Conservation (phyloP, 768 basidiomycete species). For the Dentipellis sp. region DNA sequence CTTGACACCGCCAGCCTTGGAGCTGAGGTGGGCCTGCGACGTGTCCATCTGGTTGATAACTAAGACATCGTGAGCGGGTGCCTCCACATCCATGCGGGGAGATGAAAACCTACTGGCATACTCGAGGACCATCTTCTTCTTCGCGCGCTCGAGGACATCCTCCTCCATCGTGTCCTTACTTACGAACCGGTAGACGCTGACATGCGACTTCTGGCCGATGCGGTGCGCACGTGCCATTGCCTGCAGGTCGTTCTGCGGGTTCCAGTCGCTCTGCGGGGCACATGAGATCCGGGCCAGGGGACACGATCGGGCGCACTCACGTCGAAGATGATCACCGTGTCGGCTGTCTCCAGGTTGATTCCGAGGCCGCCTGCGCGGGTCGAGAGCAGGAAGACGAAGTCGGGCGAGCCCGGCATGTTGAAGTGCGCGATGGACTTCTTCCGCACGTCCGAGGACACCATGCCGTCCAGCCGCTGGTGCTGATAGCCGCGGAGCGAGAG, state of each 20-base stretch:
- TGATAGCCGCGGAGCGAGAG: slow-evolving; percentile 84
- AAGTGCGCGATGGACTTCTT: slow-evolving; percentile 97
- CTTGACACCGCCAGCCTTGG: slow-evolving; percentile 51
- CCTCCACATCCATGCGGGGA: background rate
- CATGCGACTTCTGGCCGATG: slow-evolving; percentile 97
- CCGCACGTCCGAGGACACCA: slow-evolving; percentile 86
- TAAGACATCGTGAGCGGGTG: slow-evolving; percentile 22
- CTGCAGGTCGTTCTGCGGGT: slow-evolving; percentile 96
- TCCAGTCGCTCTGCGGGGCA: slow-evolving; percentile 80
- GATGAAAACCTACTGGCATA: slow-evolving; percentile 79
- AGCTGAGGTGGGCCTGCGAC: slow-evolving; percentile 89
- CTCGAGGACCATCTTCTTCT: slow-evolving; percentile 99
- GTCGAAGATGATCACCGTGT: slow-evolving; percentile 99
- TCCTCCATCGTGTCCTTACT: slow-evolving; percentile 99
- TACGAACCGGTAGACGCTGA: slow-evolving; percentile 96
- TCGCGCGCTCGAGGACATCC: slow-evolving; percentile 94
- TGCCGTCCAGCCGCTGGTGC: slow-evolving; percentile 92
- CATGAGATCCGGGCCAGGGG: slow-evolving; percentile 6
- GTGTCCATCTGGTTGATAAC: slow-evolving; percentile 99
- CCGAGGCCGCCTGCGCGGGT: slow-evolving; percentile 96
- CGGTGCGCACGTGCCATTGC: slow-evolving; percentile 99
- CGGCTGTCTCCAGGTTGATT: slow-evolving; percentile 97
- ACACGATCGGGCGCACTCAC: slow-evolving; percentile 34
- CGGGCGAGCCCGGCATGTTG: slow-evolving; percentile 85
- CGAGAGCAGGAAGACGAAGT: slow-evolving; percentile 94